A percentile compares a stretch with the other conserved stretches of the same genome.
Conservation (phyloP, 345 rosid species). For the Corchorus capsularis region DNA sequence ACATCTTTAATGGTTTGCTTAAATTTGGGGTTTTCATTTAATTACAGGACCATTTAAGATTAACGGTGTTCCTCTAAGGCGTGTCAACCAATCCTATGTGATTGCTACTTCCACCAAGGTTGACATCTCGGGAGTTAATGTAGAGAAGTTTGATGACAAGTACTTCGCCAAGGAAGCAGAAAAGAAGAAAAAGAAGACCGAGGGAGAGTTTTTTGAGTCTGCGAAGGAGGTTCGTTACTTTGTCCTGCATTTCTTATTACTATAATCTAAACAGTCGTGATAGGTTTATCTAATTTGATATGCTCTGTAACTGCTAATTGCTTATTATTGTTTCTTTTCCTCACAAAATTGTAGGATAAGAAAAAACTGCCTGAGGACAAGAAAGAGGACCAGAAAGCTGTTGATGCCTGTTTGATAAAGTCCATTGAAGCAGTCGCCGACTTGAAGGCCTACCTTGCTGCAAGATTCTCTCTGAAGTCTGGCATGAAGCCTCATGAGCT, state of each 20-base stretch:
- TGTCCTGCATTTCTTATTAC: neutral
- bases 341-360: conserved; percentile 51
- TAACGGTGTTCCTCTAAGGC: conserved; percentile 72
- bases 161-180: conserved; percentile 68
- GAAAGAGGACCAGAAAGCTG: conserved; percentile 81
- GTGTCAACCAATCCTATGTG: conserved; percentile 67
- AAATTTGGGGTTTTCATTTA: neutral
- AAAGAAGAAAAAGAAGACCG: conserved; percentile 75
- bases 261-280: neutral
- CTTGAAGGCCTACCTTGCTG: conserved; percentile 75
- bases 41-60: conserved; percentile 69
- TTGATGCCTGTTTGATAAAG: conserved; percentile 62
- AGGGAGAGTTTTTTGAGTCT: conserved; percentile 78
- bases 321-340: neutral
- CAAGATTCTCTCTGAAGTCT: conserved; percentile 78
- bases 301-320: neutral
- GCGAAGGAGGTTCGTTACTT: conserved; percentile 58
- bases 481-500: conserved; percentile 91
- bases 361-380: conserved; percentile 66
- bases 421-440: conserved; percentile 71
- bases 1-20: neutral
- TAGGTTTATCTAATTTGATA: neutral
- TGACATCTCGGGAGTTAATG: conserved; percentile 59
- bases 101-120: conserved; percentile 74
- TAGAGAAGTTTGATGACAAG: conserved; percentile 71